Base-by-base conservation (phyloP, 2,329 filamentous ascomycete genomes). In the Thelonectria olida region DNA sequence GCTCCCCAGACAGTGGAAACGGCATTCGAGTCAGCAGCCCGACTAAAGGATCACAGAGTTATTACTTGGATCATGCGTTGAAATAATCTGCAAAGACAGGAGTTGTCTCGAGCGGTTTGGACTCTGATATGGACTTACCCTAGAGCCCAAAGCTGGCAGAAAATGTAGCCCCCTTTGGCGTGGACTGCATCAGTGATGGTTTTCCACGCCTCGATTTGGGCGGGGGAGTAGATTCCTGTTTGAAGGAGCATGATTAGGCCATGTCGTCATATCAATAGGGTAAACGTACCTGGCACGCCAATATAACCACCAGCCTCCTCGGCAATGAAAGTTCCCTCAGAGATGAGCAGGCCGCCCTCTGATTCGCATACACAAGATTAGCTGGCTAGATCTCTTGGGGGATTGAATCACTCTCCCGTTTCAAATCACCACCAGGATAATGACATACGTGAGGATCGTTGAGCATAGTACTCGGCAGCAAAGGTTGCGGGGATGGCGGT, bases 101-200 rank as follows among this genome's bases (percentile, higher is more conserved):
- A 87, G 87, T n/a, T n/a, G n/a, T n/a, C n/a, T n/a, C n/a, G n/a
- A n/a, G n/a, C n/a, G n/a, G n/a, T n/a, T n/a, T n/a, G n/a, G n/a
- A n/a, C n/a, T 15, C 3, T 82, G 82, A 1, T 75, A 73, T 2
- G 77, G 74, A 81, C 80, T 9, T 89, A 83, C 23, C 90, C 88
- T 4, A 87, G 74, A 1, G 83, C 83, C 85, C 87, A 90, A 2
- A 92, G 79, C 73, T 92, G 90, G 23, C 82, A 74, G 75, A 82
- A 90, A 62, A 90, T 87, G 70, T 82, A 85, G 17, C 81, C 83
- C 28, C 85, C 85, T 69, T 89, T 88, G 25, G 79, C 79, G 73
- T 92, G 90, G 5, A 92, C 88, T 2, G 83, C 84, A 45, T 87
- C 83, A 0, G 85, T 88, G 44, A 91, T 79, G 31, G 80, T 75